Conservation (phyloP, 2,329 filamentous ascomycete genomes). For the Apiospora malaysiana region DNA sequence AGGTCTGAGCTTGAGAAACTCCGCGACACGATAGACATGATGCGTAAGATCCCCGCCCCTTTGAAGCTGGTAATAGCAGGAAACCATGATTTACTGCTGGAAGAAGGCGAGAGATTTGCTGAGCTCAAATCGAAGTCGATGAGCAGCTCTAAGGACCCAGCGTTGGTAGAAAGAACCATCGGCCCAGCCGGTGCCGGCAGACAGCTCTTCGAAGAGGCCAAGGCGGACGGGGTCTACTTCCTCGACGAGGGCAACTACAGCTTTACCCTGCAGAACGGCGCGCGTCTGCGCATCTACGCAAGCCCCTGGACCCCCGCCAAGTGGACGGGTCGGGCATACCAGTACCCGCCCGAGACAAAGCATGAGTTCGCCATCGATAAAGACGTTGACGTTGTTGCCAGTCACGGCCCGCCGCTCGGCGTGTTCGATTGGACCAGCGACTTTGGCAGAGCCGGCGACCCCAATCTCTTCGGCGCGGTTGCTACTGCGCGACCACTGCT, state of each 20-base stretch:
- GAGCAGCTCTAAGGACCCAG: conserved; percentile 2
- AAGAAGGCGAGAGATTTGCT: conserved; percentile 39
- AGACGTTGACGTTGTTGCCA: neutral
- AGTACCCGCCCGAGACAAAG: conserved; percentile 45
- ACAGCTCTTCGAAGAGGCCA: conserved; percentile 45
- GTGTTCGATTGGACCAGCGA: neutral
- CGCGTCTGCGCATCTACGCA: conserved; percentile 55
- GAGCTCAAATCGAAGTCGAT: conserved; percentile 21
- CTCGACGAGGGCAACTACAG: conserved; percentile 56
- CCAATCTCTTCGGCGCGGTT: conserved; percentile 40
- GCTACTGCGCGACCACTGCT: conserved; percentile 49
- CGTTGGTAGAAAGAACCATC: conserved; percentile 40
- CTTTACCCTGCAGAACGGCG: conserved; percentile 57
- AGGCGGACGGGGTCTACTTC: conserved; percentile 49
- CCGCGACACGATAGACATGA: conserved; percentile 45
- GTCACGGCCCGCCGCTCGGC: neutral
- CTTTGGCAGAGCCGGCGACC: neutral
- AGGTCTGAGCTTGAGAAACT: conserved; percentile 49
- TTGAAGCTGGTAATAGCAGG: conserved; percentile 61
- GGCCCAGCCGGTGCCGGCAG: conserved; percentile 46
- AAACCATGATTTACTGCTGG: conserved; percentile 57
- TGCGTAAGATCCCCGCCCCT: conserved; percentile 50
- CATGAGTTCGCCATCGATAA: conserved; percentile 46
- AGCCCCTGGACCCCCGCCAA: conserved; percentile 57
- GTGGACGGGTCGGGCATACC: conserved; percentile 53